Evolutionary conservation across 306 rosid species (phyloP), one percentile per base, ranked within the genome.

Genomic region (Cicer cuneatum): DNA sequence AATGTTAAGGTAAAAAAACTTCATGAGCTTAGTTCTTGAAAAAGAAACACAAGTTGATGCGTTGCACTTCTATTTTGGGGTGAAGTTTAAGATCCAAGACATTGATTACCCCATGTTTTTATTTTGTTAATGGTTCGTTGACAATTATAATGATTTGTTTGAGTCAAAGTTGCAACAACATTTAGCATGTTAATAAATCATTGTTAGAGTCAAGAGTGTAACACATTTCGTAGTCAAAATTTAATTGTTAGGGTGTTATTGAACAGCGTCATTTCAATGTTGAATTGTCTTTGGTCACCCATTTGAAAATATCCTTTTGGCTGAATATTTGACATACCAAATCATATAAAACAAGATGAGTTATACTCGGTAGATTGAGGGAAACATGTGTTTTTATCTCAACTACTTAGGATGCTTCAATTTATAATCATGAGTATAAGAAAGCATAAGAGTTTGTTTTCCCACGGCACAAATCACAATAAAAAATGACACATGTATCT

Each of bases 11-110:
- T n/a, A 16, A 10, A 59, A 43, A 15, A 51, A 54, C 79, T 68
- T 73, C 91, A 86, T 83, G 63, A 70, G 19, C 35, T 59, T 29
- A 5, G 35, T 29, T 29, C 35, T 29, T 29, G 35, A 29, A 29
- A 29, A 29, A 5, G 35, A 29, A 29, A 29, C 35, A 29, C 35
- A 3, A 29, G 35, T 29, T 8, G 66, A 54, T 11, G 69, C 5
- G 35, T 52, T 7, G 39, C 49, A 38, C 13, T 52, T 56, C 18
- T 57, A 43, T 42, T 57, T 72, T 60, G 7, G n/a, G 39, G 7
- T 41, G 51, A 3, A 18, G 76, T 56, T 72, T 43, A 21, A 41
- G 77, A 58, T 14, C 9, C 21, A 45, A 29, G 21, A 19, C 7
- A 12, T 71, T 71, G 10, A 1, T 47, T 14, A 33, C 11, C 11